Base-by-base conservation (phyloP, 1,284 basidiomycete genomes). In the Ustilago hordei region DNA sequence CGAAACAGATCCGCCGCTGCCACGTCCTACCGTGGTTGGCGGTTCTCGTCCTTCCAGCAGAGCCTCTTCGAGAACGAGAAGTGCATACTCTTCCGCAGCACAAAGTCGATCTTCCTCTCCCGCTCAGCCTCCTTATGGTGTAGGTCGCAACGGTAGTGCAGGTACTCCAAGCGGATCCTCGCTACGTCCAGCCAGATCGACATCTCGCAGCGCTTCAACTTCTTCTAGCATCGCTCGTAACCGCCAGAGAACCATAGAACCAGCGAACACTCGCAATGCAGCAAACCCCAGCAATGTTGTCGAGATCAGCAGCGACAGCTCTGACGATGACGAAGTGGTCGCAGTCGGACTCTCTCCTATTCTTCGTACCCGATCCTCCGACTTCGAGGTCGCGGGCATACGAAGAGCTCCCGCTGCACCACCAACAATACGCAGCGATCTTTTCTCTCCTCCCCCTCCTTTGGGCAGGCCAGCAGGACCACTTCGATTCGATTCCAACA, bases 281-380 rank as follows among this genome's bases (percentile, higher is more conserved):
- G 15, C 15, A 13, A 31, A 64, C 19, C 11, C 50, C 28, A 52
- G 47, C 55, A 45, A 65, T 23, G 50, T 72, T 12, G 60, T 77
- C 53, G 75, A 69, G 34, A 64, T 77, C 28, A 77, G 69, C 52
- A 77, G 75, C 54, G 75, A 77, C 31, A 76, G 73, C 53, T 67
- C 64, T 4, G 62, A 62, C 19, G 63, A 71, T 23, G 66, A 66
- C 8, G 73, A 65, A 15, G 38, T 67, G 13, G 41, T 57, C 31
- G 47, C 64, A 28, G 6, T 72, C 17, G 70, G 54, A 15, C n/a
- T 55, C 5, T 2, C 41, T 19, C 50, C 54, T 2, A 43, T 54
- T 3, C 36, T 23, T 3, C 56, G 35, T n/a, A 47, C 64, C 5
- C 61, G 38, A 32, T 32, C 52, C 4, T 38, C 54, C 15, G 65